These are phyloP conservation scores for Saccharomyces hybrid DNA, from an alignment of 1,139 yeast genomes.

Conservation along the genomic window DNA sequence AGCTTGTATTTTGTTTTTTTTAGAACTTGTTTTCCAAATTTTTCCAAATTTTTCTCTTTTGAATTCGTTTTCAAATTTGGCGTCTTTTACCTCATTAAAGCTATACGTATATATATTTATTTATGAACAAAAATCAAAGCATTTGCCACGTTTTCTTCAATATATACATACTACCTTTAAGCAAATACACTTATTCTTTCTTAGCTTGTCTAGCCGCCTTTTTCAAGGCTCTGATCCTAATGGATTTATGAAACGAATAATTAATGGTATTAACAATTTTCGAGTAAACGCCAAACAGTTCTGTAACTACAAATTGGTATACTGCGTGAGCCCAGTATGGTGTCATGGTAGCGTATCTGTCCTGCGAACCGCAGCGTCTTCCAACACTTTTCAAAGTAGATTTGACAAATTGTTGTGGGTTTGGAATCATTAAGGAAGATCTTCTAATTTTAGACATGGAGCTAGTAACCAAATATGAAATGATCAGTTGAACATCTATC, in stretches of 20 bases:
- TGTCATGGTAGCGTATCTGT: slow-evolving; percentile 74
- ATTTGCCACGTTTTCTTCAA: neutral
- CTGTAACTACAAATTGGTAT: slow-evolving; percentile 78
- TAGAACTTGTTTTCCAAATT: neutral
- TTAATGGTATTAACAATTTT: slow-evolving; percentile 61
- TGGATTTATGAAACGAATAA: slow-evolving; percentile 67
- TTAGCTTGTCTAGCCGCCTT: slow-evolving; percentile 52
- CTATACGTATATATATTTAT: neutral
- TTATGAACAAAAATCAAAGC: neutral
- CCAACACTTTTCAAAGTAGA: slow-evolving; percentile 65
- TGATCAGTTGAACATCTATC: slow-evolving; percentile 76
- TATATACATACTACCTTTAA: slow-evolving; percentile 1
- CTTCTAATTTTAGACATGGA: slow-evolving; percentile 92
- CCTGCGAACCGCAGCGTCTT: slow-evolving; percentile 88
- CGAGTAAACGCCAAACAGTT: slow-evolving; percentile 75
- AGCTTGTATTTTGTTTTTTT: neutral
- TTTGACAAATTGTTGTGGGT: slow-evolving; percentile 68
- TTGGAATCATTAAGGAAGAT: slow-evolving; percentile 70
- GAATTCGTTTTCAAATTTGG: neutral
- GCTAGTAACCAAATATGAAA: slow-evolving; percentile 90
- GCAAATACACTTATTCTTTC: slow-evolving; percentile 12
- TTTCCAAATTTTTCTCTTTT: neutral
- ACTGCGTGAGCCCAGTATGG: slow-evolving; percentile 95
- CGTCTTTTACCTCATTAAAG: neutral
- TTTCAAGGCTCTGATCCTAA: slow-evolving; percentile 74